These are phyloP conservation scores for Brassica nigra DNA, from an alignment of 345 rosid genomes.

Conservation along the genomic window DNA sequence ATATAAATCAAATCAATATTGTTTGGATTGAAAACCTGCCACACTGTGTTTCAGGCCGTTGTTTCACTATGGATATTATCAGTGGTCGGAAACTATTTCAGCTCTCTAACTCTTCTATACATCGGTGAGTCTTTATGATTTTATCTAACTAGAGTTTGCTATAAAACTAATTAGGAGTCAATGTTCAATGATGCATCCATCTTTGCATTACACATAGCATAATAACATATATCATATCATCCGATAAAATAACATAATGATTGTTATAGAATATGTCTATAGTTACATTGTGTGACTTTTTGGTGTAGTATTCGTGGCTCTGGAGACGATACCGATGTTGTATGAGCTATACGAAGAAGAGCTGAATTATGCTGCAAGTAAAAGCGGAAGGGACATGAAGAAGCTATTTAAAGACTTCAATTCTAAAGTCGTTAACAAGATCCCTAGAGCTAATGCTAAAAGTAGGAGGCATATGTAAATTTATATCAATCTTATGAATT, in stretches of 20 bases:
- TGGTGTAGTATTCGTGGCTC: conserved; percentile 45
- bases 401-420: conserved; percentile 43
- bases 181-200: neutral
- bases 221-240: neutral
- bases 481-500: conserved; percentile 2
- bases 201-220: neutral
- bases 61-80: conserved; percentile 51
- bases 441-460: conserved; percentile 50
- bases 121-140: conserved; percentile 42
- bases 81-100: conserved; percentile 44
- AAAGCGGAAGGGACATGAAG: conserved; percentile 42
- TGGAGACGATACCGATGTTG: conserved; percentile 49
- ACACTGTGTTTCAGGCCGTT: conserved; percentile 40
- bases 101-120: conserved; percentile 50
- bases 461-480: conserved; percentile 36
- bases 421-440: conserved; percentile 49
- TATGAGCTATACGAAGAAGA: conserved; percentile 49
- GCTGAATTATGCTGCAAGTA: conserved; percentile 43
- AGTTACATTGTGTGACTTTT: neutral
- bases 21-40: neutral
- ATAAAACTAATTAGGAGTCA: neutral
- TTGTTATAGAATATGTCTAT: neutral
- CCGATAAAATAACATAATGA: neutral
- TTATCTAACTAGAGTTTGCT: neutral
- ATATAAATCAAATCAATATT: neutral